Evolutionary conservation across 169 alveolate species (phyloP).

Genomic region (Plasmodium cynomolgi): DNA sequence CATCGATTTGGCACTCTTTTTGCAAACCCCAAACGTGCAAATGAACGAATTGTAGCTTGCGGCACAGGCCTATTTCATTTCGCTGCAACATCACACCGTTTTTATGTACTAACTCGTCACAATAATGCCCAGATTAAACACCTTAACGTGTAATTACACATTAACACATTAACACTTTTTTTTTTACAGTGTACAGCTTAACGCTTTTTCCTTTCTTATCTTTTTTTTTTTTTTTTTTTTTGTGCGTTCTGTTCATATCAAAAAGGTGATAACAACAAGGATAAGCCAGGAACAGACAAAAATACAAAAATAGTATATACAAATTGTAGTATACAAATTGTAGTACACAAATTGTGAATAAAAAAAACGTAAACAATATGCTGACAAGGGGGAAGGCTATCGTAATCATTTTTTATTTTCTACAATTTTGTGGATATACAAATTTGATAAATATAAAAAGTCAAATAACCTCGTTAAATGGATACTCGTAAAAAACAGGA

Average conservation of each 20-base stretch:
- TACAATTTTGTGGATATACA: conserved; percentile 67
- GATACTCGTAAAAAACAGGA: conserved; percentile 45
- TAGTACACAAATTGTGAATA: background rate
- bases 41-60: background rate
- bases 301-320: background rate
- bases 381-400: conserved; percentile 62
- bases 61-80: background rate
- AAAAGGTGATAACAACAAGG: background rate
- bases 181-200: background rate
- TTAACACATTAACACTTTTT: conserved; percentile 23
- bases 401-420: conserved; percentile 14
- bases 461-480: conserved; percentile 47
- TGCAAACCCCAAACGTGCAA: background rate
- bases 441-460: conserved; percentile 62
- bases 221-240: background rate
- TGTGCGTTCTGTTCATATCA: background rate
- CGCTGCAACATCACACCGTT: background rate
- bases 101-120: background rate
- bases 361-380: conserved; percentile 19
- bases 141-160: conserved; percentile 45
- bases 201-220: background rate
- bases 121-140: background rate
- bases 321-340: background rate
- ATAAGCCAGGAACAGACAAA: background rate
- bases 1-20: background rate